phyloP scores from a whole-genome alignment of 73 alveolate species.

The Paramecium primaurelia region DNA sequence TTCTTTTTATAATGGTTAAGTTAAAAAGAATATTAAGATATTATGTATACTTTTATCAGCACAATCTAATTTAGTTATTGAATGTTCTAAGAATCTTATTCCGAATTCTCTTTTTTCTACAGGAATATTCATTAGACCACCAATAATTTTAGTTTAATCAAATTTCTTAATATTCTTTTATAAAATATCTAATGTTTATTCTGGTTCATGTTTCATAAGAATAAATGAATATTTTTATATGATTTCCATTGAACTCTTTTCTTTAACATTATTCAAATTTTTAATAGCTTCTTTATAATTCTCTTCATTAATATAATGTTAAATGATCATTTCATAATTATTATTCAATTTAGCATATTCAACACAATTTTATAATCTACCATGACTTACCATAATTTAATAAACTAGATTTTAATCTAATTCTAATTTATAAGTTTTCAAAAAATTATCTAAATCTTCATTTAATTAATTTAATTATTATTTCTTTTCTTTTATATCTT shows the following conservation, averaged over 20 bases:
- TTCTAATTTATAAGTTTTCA: not conserved
- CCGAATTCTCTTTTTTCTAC: slow-evolving; percentile 70
- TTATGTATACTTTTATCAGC: slow-evolving; percentile 87
- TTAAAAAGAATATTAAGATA: slow-evolving; percentile 83
- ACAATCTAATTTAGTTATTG: slow-evolving; percentile 65
- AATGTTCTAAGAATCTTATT: slow-evolving; percentile 69
- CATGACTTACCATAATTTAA: slow-evolving; percentile 38
- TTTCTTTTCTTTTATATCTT: not conserved
- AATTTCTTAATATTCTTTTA: slow-evolving; percentile 67
- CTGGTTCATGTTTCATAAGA: slow-evolving; percentile 84
- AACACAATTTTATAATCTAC: slow-evolving; percentile 36
- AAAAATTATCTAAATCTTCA: slow-evolving; percentile 1
- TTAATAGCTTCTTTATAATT: slow-evolving; percentile 38
- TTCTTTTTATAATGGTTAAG: slow-evolving; percentile 71
- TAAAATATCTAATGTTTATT: slow-evolving; percentile 77
- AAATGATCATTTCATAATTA: slow-evolving; percentile 5
- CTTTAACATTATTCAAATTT: slow-evolving; percentile 7
- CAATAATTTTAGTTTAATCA: slow-evolving; percentile 80
- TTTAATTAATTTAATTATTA: not conserved
- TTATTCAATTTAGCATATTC: slow-evolving; percentile 41
- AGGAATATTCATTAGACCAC: slow-evolving; percentile 88
- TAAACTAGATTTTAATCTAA: not conserved
- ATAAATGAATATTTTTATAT: slow-evolving; percentile 87
- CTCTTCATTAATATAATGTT: slow-evolving; percentile 40
- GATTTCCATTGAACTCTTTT: slow-evolving; percentile 55